A percentile compares a stretch with the other conserved stretches of the same genome.
Conservation (phyloP, 1,284 basidiomycete species). For the Fomitopsis palustris region DNA sequence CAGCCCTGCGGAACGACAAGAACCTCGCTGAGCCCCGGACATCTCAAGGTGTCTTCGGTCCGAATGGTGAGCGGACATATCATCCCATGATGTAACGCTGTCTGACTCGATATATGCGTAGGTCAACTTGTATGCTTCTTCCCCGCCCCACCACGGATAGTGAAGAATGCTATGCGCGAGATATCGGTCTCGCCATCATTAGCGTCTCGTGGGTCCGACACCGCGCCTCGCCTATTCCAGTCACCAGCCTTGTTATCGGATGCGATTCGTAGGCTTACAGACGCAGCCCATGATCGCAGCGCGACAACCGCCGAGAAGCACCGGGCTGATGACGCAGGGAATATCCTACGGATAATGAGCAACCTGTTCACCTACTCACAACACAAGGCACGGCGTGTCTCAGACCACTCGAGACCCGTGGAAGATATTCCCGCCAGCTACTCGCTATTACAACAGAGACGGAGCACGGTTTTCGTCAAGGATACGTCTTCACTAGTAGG, state of each 20-base stretch:
- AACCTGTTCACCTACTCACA: conserved; percentile 65
- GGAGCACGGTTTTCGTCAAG: conserved; percentile 67
- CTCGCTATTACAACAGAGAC: conserved; percentile 40
- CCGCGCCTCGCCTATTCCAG: conserved; percentile 46
- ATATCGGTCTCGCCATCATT: conserved; percentile 44
- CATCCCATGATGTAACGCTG: not conserved
- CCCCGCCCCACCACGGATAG: conserved; percentile 69
- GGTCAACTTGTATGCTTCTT: conserved; percentile 87
- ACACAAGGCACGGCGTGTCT: conserved; percentile 36
- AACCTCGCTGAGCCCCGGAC: conserved; percentile 79
- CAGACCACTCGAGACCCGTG: conserved; percentile 33
- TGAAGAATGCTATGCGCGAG: conserved; percentile 52
- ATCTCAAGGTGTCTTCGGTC: conserved; percentile 82
- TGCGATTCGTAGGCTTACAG: conserved; percentile 58
- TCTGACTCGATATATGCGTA: conserved; percentile 25
- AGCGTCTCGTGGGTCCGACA: conserved; percentile 28
- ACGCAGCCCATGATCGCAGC: conserved; percentile 54
- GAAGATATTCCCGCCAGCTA: conserved; percentile 31
- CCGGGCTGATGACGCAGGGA: conserved; percentile 43
- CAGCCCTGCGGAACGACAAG: conserved; percentile 59
- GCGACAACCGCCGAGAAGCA: conserved; percentile 34
- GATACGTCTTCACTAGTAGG: conserved; percentile 54
- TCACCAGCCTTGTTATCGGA: conserved; percentile 65
- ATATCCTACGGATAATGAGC: conserved; percentile 69
- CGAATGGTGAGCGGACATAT: conserved; percentile 57